phyloP scores from a whole-genome alignment of 2,329 filamentous ascomycete genomes.

The Stachybotrys chlorohalonatus region DNA sequence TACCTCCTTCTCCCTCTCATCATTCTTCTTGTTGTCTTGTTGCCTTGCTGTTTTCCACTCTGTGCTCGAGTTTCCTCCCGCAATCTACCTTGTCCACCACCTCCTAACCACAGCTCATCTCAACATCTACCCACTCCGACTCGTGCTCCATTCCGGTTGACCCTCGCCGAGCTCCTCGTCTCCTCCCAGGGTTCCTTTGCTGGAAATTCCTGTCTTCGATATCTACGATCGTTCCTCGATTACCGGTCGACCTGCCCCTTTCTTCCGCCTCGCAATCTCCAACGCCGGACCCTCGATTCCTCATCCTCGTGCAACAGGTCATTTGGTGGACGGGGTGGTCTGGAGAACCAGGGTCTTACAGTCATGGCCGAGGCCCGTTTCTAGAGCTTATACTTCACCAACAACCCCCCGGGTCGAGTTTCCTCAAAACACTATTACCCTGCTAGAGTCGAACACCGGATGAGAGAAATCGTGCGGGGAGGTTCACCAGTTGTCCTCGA shows the following conservation, averaged over 20 bases:
- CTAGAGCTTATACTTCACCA: neutral
- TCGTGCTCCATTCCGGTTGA: neutral
- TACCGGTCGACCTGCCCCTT: neutral
- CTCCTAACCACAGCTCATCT: neutral
- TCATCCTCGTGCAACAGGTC: neutral
- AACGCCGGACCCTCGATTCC: neutral
- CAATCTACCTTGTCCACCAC: neutral
- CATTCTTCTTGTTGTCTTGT: constrained; percentile 3
- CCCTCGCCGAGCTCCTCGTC: neutral
- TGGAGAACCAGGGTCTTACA: neutral
- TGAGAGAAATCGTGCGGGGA: neutral
- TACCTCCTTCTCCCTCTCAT: constrained; percentile 5
- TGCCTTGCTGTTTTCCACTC: neutral
- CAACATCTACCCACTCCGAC: neutral
- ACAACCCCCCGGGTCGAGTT: neutral
- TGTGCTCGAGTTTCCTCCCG: neutral
- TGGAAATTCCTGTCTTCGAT: neutral
- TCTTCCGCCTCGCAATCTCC: neutral
- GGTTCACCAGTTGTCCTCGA: neutral
- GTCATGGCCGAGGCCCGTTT: neutral
- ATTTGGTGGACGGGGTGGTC: neutral
- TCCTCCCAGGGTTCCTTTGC: neutral
- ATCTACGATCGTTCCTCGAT: neutral
- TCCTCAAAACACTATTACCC: neutral
- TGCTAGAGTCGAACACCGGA: neutral